These are phyloP conservation scores for Malassezia furfur DNA, from an alignment of 1,284 basidiomycete genomes.

Conservation along the genomic window DNA sequence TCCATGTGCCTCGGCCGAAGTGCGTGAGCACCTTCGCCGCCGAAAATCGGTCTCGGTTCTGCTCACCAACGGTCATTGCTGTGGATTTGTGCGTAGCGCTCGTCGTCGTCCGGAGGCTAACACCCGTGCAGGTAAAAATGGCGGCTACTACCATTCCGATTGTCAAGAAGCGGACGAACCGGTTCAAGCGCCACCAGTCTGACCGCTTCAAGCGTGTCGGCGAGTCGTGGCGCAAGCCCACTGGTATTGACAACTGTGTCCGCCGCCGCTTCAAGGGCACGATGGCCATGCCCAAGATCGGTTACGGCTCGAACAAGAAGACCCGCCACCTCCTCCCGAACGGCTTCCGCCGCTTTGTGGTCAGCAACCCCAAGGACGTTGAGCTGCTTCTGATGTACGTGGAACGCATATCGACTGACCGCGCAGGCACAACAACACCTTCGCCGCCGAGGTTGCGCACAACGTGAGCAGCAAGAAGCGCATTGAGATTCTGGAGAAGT, in stretches of 20 bases:
- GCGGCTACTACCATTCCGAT: constrained; percentile 44
- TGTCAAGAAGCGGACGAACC: constrained; percentile 48
- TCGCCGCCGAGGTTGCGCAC: constrained; percentile 93
- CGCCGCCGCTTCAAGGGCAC: constrained; percentile 46
- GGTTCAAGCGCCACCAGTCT: constrained; percentile 46
- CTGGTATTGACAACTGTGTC: constrained; percentile 46
- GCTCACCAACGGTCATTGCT: constrained; percentile 16
- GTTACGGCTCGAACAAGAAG: constrained; percentile 49
- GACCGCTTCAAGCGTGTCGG: constrained; percentile 47
- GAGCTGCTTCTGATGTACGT: constrained; percentile 46
- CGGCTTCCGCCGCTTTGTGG: constrained; percentile 47
- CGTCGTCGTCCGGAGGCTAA: neutral
- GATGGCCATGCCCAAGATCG: constrained; percentile 46
- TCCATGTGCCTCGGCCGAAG: constrained; percentile 10
- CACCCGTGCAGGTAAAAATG: constrained; percentile 27
- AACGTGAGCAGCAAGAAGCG: constrained; percentile 95
- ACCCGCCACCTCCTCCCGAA: constrained; percentile 48
- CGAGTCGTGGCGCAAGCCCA: constrained; percentile 45
- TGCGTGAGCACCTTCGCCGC: neutral
- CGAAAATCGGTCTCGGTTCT: constrained; percentile 2
- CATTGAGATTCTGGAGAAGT: constrained; percentile 80
- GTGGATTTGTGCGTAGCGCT: constrained; percentile 7
- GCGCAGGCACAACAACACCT: constrained; percentile 94
- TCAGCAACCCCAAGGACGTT: constrained; percentile 43
- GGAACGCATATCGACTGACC: constrained; percentile 45